phyloP scores from a whole-genome alignment of 441 rosid species.

The Gossypium davidsonii region DNA sequence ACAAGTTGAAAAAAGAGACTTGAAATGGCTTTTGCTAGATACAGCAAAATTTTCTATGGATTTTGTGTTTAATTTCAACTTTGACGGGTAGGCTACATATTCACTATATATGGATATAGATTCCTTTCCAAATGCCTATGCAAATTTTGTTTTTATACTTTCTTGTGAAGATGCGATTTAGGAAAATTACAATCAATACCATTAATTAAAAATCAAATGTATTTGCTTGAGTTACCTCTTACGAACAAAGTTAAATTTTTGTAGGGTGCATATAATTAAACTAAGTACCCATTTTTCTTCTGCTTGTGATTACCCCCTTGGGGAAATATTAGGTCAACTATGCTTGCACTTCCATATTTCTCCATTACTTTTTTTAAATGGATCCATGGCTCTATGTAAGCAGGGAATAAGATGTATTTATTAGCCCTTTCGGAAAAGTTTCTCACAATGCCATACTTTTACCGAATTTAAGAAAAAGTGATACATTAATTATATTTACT shows the following conservation, averaged over 20 bases:
- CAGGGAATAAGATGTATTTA: too few relatives aligned
- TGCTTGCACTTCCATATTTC: background rate
- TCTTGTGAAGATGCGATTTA: conserved; percentile 1
- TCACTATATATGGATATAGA: background rate
- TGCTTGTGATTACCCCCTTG: background rate
- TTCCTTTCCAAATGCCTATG: background rate
- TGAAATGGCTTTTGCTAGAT: background rate
- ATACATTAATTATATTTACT: too few relatives aligned
- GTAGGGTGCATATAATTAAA: background rate
- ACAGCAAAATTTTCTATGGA: background rate
- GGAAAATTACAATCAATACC: conserved; percentile 1
- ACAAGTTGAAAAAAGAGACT: too few relatives aligned
- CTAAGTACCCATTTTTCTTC: background rate
- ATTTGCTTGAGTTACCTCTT: background rate
- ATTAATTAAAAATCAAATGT: background rate
- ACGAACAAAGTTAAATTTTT: background rate
- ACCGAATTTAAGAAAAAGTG: too few relatives aligned
- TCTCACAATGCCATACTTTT: too few relatives aligned
- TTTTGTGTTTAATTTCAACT: background rate
- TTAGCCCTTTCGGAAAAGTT: too few relatives aligned
- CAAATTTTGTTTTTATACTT: background rate
- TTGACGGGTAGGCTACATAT: background rate
- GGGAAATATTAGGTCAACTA: background rate
- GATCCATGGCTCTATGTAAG: too few relatives aligned
- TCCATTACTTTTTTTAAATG: background rate